Percentiles rank a stretch among this genome's conserved stretches.
These are phyloP conservation scores for Ophiostoma montium DNA, from an alignment of 2,329 filamentous ascomycete species.

Conservation along the genomic window DNA sequence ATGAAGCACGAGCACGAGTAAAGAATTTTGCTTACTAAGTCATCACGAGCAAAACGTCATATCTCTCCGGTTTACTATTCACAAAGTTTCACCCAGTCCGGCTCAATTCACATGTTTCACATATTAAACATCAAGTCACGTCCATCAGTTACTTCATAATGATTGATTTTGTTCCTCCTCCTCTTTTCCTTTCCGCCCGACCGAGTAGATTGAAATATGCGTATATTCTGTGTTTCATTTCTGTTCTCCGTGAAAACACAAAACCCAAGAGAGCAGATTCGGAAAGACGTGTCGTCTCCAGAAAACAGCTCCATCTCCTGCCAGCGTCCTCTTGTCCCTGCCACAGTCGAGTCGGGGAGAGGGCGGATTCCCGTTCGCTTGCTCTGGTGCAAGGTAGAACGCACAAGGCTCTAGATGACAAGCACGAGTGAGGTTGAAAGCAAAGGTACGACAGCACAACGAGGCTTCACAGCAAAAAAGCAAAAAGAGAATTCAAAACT, in stretches of 20 bases:
- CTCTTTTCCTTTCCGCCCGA: background rate
- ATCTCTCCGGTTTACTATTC: too few relatives aligned
- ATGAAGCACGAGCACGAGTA: too few relatives aligned
- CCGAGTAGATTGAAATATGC: background rate
- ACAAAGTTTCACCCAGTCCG: too few relatives aligned
- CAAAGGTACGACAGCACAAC: conserved; percentile 6
- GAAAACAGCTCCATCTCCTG: background rate
- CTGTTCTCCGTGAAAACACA: background rate
- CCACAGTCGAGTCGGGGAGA: background rate
- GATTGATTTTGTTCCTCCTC: background rate
- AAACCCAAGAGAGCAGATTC: background rate
- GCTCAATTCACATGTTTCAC: too few relatives aligned
- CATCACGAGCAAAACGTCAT: too few relatives aligned
- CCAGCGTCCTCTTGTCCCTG: background rate
- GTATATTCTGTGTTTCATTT: background rate
- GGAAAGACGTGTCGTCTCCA: background rate
- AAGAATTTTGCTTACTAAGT: too few relatives aligned
- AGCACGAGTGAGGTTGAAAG: conserved; percentile 1
- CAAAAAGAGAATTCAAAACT: conserved; percentile 8
- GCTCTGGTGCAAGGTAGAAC: background rate
- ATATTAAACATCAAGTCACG: too few relatives aligned
- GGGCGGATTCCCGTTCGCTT: background rate
- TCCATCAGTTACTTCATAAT: background rate
- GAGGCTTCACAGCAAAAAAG: conserved; percentile 7
- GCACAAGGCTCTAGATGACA: background rate